Evolutionary conservation across 225 moss, liverwort and hornwort species (phyloP), one percentile per base, ranked within the genome.

Genomic region (Bryoerythrophyllum caledonicum): DNA sequence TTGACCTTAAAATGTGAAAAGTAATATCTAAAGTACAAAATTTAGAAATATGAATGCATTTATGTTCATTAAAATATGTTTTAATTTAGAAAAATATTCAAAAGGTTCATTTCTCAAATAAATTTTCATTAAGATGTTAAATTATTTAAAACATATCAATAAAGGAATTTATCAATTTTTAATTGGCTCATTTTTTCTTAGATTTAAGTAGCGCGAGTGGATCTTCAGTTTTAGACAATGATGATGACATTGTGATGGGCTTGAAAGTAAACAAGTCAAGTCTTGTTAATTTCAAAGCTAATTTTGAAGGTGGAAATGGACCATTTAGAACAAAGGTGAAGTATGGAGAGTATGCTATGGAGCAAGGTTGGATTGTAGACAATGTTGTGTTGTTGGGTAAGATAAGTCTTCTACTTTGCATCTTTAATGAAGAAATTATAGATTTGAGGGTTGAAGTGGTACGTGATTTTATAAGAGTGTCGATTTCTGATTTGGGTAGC

Each of bases 161-260:
- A n/a, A n/a, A n/a, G n/a, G n/a, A n/a, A n/a, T n/a, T n/a, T n/a
- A n/a, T n/a, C n/a, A n/a, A n/a, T n/a, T n/a, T n/a, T n/a, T n/a
- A n/a, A n/a, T n/a, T n/a, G n/a, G n/a, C n/a, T n/a, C n/a, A n/a
- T n/a, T n/a, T n/a, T n/a, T n/a, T n/a, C n/a, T n/a, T n/a, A n/a
- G n/a, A n/a, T n/a, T 24, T 73, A 28, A 73, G 60, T 4, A 54
- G 1, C 0, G 85, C 91, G 1, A 66, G 27, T 1, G 91, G 93
- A 2, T 70, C 75, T 25, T 28, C 90, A 1, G 93, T 93, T 68
- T 79, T 96, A 51, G 93, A 96, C 65, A 82, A 85, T 5, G 93
- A 90, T 23, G 87, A 91, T 34, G 86, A 88, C 6, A 71, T 90
- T 23, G 51, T 67, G 3, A 96, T 92, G 90, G 75, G 76, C 1